These are phyloP conservation scores for Knufia fluminis DNA, from an alignment of 2,329 filamentous ascomycete species.

Conservation along the genomic window DNA sequence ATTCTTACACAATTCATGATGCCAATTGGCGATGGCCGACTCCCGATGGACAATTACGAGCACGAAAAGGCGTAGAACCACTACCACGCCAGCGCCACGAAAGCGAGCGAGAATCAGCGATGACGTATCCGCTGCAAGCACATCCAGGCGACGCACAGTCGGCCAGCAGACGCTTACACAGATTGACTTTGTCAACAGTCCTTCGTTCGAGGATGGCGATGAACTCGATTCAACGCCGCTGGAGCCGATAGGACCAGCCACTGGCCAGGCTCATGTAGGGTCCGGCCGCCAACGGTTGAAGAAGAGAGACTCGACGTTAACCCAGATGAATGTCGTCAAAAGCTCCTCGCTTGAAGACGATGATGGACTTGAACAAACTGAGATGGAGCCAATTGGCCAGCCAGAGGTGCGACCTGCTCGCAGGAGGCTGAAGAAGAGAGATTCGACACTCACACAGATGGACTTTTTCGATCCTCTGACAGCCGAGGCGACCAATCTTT, in stretches of 20 bases:
- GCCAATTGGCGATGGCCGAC: conserved; percentile 10
- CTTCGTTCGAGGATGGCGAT: conserved; percentile 2
- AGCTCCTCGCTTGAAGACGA: too few relatives aligned
- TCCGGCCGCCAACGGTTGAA: conserved; percentile 2
- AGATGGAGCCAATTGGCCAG: too few relatives aligned
- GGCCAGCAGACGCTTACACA: conserved; percentile 22
- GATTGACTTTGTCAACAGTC: conserved; percentile 17
- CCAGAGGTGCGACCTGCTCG: too few relatives aligned
- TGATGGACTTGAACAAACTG: too few relatives aligned
- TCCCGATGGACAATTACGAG: conserved; percentile 15
- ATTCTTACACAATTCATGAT: background rate
- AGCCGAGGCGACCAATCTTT: background rate
- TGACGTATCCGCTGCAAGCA: background rate
- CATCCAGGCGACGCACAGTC: conserved; percentile 4
- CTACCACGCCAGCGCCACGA: conserved; percentile 10
- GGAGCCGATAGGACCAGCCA: background rate
- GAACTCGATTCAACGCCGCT: conserved; percentile 9
- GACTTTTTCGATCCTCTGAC: conserved; percentile 17
- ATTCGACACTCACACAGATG: conserved; percentile 24
- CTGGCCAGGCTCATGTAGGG: background rate
- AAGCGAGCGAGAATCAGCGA: conserved; percentile 13
- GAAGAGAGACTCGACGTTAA: conserved; percentile 21
- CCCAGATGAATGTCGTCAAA: conserved; percentile 23
- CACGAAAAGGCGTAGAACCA: conserved; percentile 15
- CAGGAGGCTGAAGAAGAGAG: conserved; percentile 11